Evolutionary conservation across 371 early-diverging fungal species (phyloP).

Genomic region (Mortierella sp.): DNA sequence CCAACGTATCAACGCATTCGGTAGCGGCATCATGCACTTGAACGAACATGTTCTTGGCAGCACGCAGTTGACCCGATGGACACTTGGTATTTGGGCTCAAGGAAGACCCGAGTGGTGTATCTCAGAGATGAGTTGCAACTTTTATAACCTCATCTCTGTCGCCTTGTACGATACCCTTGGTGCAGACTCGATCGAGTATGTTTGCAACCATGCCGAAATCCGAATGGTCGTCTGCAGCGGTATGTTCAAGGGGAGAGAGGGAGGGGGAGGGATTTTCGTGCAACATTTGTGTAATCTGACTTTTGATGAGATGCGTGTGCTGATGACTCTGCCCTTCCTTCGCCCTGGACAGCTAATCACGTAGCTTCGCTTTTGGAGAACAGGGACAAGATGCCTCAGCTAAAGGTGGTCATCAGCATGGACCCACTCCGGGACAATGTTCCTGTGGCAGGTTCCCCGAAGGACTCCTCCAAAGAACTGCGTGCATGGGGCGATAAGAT

Average conservation of each 20-base stretch:
- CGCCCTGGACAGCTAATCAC: conserved; percentile 54
- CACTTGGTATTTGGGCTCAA: conserved; percentile 77
- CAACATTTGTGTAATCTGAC: conserved; percentile 16
- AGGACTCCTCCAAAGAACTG: conserved; percentile 41
- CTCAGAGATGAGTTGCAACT: conserved; percentile 66
- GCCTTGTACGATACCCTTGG: conserved; percentile 91
- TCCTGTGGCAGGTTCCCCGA: conserved; percentile 19
- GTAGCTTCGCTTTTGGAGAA: conserved; percentile 68
- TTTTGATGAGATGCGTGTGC: not conserved
- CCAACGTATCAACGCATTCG: conserved; percentile 64
- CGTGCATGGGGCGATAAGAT: conserved; percentile 58
- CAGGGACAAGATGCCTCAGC: conserved; percentile 59
- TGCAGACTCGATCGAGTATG: conserved; percentile 73
- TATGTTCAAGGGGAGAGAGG: too few relatives aligned
- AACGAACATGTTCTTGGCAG: conserved; percentile 34
- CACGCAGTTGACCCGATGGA: conserved; percentile 38
- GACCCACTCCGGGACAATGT: conserved; percentile 63
- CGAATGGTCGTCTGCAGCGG: conserved; percentile 70
- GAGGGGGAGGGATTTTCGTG: too few relatives aligned
- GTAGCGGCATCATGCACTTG: conserved; percentile 60
- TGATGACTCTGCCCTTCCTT: not conserved
- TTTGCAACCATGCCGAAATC: conserved; percentile 76
- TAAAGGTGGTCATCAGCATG: conserved; percentile 83
- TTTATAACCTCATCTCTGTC: conserved; percentile 64
- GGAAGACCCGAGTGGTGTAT: conserved; percentile 87